phyloP scores from a whole-genome alignment of 1,139 yeast species.

The Meyerozyma smithsonii region DNA sequence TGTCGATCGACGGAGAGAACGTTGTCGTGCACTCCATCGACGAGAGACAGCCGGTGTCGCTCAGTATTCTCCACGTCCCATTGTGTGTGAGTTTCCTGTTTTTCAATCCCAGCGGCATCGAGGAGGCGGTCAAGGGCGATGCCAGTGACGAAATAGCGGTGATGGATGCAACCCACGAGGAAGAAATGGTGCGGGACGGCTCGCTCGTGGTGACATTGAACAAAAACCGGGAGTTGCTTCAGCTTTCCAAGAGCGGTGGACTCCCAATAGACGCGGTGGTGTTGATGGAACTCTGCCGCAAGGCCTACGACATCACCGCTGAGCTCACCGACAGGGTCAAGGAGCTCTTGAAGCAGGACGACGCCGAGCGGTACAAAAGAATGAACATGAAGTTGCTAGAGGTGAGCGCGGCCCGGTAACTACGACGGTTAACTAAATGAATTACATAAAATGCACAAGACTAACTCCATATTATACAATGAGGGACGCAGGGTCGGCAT shows the following conservation, averaged over 20 bases:
- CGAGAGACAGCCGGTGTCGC: conserved; percentile 83
- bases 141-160: conserved; percentile 47
- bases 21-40: conserved; percentile 63
- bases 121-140: conserved; percentile 66
- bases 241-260: conserved; percentile 87
- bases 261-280: conserved; percentile 72
- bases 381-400: conserved; percentile 31
- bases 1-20: conserved; percentile 57
- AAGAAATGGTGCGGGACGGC: conserved; percentile 76
- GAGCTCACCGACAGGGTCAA: conserved; percentile 62
- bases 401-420: conserved; percentile 33
- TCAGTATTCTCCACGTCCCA: conserved; percentile 85
- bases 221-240: conserved; percentile 86
- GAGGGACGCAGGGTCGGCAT: neutral
- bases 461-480: neutral
- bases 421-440: neutral
- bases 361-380: conserved; percentile 27
- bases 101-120: conserved; percentile 61
- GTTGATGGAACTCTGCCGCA: conserved; percentile 63
- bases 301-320: conserved; percentile 63
- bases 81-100: conserved; percentile 88
- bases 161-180: conserved; percentile 74
- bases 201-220: conserved; percentile 80
- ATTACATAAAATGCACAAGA: conserved; percentile 1
- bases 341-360: conserved; percentile 52